Evolutionary conservation across 202 grass and related monocot species (phyloP).

Genomic region (Brachypodium distachyon): DNA sequence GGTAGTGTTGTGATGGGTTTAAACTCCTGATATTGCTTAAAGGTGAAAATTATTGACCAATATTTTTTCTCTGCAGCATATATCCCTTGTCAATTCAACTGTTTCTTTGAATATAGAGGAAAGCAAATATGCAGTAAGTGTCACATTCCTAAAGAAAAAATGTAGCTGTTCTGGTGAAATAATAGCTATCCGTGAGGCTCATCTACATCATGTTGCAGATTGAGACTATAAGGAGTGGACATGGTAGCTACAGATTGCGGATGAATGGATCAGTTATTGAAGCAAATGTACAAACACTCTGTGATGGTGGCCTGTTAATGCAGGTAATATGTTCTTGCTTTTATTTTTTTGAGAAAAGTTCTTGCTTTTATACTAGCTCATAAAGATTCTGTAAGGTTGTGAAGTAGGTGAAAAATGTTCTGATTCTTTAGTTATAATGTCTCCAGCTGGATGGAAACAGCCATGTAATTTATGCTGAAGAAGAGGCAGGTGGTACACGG

Average conservation of each 20-base stretch:
- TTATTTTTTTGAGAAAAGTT: too few relatives aligned
- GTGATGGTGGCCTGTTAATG: constrained; percentile 77
- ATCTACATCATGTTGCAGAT: constrained; percentile 33
- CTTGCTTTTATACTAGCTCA: neutral
- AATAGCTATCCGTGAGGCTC: neutral
- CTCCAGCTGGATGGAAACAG: constrained; percentile 69
- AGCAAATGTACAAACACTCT: constrained; percentile 64
- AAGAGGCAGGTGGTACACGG: constrained; percentile 69
- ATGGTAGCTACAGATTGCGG: constrained; percentile 54
- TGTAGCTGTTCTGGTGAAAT: neutral
- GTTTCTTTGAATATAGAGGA: constrained; percentile 75
- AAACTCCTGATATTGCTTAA: constrained; percentile 7
- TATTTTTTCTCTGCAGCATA: constrained; percentile 53
- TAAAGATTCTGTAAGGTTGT: neutral
- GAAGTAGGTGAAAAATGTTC: constrained; percentile 4
- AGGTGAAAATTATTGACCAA: constrained; percentile 14
- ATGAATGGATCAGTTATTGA: constrained; percentile 63
- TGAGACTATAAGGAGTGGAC: constrained; percentile 52
- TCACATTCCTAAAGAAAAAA: neutral
- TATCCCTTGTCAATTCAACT: constrained; percentile 70
- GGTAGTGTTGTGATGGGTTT: constrained; percentile 30
- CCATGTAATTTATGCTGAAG: constrained; percentile 88
- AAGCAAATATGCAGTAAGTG: constrained; percentile 70
- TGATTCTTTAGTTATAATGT: constrained; percentile 18
- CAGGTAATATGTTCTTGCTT: constrained; percentile 40